Evolutionary conservation across 169 alveolate genomes (phyloP), one percentile per base, ranked within the genome.

Genomic region (Babesia bovis): DNA sequence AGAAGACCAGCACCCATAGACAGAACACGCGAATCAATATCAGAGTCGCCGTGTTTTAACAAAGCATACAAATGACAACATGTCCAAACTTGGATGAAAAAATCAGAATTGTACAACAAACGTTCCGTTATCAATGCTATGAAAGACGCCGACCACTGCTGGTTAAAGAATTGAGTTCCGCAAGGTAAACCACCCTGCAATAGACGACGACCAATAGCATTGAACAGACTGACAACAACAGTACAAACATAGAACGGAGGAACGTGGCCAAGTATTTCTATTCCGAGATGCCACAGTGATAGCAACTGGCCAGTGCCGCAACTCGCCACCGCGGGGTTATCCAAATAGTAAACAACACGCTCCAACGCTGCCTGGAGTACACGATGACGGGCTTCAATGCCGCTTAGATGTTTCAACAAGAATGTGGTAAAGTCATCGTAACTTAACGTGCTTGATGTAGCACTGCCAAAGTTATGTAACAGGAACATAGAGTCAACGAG

Each of bases 351-450:
- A 12, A 28, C 44, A 47, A 63, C 51, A 1, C 50, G 42, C 0
- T 47, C 50, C 58, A 63, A 21, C n/a, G 60, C 73, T 9, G 73
- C 73, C 45, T 63, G 50, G 26, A 63, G 41, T 2, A 47, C 73
- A 3, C 73, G 42, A 21, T 26, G 73, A 6, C 60, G 32, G 25
- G 38, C 36, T 21, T 53, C 19, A 15, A 12, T 44, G 4, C 33
- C 15, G 13, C 13, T 23, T 41, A 63, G 49, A n/a, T 7, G 33
- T 19, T 2, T 19, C 35, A 63, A 15, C 35, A 47, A 4, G 61
- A 45, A 44, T 12, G 6, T 41, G 38, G 1, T 6, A n/a, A 63
- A 63, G 4, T 44, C 61, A 19, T 33, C 60, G 45, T 35, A 63
- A 13, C 13, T 38, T 13, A 38, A 13, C n/a, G 7, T 7, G 45